These are phyloP conservation scores for Hyaloperonospora arabidopsidis DNA, from an alignment of 352 stramenopile species.

Conservation along the genomic window DNA sequence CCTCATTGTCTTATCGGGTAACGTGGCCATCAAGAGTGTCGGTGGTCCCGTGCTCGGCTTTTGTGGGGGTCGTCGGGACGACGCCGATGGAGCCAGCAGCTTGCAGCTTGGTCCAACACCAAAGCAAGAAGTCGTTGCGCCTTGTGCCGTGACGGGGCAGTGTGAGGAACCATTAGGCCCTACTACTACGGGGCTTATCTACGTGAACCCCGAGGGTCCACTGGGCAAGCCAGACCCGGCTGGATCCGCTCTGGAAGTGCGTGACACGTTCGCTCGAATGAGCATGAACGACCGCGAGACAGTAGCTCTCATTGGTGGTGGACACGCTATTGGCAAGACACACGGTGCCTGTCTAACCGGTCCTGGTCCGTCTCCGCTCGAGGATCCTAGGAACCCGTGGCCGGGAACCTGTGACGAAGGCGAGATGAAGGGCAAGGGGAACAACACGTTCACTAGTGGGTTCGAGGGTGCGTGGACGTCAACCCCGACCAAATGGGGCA, in stretches of 20 bases:
- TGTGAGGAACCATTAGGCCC: constrained; percentile 49
- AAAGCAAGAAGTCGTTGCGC: constrained; percentile 38
- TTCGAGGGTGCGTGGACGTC: constrained; percentile 84
- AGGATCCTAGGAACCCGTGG: constrained; percentile 51
- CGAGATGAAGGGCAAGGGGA: constrained; percentile 42
- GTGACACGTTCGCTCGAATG: constrained; percentile 91
- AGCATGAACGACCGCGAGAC: constrained; percentile 91
- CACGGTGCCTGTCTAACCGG: constrained; percentile 65
- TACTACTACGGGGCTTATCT: constrained; percentile 60
- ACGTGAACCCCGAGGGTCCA: constrained; percentile 59
- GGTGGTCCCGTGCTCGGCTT: constrained; percentile 89
- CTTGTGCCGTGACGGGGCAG: constrained; percentile 34
- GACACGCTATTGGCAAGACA: constrained; percentile 89
- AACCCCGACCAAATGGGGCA: constrained; percentile 86
- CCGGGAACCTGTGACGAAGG: constrained; percentile 41
- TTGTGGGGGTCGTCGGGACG: constrained; percentile 82
- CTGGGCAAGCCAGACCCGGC: constrained; percentile 70
- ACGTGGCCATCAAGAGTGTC: constrained; percentile 87
- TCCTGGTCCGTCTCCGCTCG: constrained; percentile 31
- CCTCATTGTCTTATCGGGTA: constrained; percentile 89
- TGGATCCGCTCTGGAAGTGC: constrained; percentile 86
- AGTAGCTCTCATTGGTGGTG: constrained; percentile 87
- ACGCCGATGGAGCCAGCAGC: constrained; percentile 52
- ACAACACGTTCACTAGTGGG: constrained; percentile 73
- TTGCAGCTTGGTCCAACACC: constrained; percentile 34